Evolutionary conservation across 129 eudicot species (phyloP), one percentile per base, ranked within the genome.

Genomic region (Oenanthe sinensis): DNA sequence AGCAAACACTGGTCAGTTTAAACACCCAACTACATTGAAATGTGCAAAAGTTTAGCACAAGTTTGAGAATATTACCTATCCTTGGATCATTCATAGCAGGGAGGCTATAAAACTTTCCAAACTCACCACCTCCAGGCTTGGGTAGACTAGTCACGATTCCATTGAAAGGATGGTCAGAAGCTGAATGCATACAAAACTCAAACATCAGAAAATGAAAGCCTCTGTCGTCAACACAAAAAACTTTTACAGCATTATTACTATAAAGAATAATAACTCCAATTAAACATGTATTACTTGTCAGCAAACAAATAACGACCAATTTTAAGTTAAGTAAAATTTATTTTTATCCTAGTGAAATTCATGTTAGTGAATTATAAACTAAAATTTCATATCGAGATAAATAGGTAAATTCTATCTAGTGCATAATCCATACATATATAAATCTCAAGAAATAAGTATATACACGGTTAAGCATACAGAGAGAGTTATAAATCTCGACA

Each of bases 51-150:
- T 42, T 11, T 6, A 74, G n/a, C 58, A n/a, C 0, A 6, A 75
- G 17, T 5, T 28, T 44, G 49, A 55, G 36, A 44, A 47, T 54
- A 49, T 60, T 89, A 93, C 98, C 98, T 13, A 93, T 77, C 74
- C 97, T 91, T 36, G 97, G 97, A 84, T 93, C 98, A 89, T 91
- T 93, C 81, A 93, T 76, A 75, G 98, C 98, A 71, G 96, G 89
- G 72, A 93, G 87, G 75, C 97, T 91, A 80, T 93, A 93, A 75
- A 86, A 93, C 86, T 93, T 93, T 81, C 98, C 98, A 42, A 93
- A 93, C 84, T 93, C 98, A 36, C 97, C 98, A 20, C 98, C 98
- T 60, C 97, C 96, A 50, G 91, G 91, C 89, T 91, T 93, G 78
- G 97, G 97, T 75, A 93, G 97, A 86, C 90, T 83, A 20, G 93